phyloP scores from a whole-genome alignment of 331 rosid genomes.

The Rhamnella rubrinervis region DNA sequence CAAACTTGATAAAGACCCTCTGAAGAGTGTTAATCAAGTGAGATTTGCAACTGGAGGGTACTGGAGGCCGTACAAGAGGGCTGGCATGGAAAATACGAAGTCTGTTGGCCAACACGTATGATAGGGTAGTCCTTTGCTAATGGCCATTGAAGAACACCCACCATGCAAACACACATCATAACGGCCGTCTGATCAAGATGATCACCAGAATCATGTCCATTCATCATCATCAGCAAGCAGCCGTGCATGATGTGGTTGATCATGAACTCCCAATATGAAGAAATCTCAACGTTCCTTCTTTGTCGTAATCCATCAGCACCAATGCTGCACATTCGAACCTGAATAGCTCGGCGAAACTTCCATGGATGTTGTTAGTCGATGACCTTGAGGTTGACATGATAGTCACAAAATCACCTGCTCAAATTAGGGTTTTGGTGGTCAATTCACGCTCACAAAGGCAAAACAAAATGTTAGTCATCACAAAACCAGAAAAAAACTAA shows the following conservation, averaged over 20 bases:
- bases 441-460: too few species aligned
- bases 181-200: background rate
- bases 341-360: background rate
- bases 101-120: background rate
- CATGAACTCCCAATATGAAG: background rate
- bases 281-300: background rate
- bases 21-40: background rate
- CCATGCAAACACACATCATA: conserved; percentile 12
- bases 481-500: too few species aligned
- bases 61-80: conserved; percentile 27
- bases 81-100: conserved; percentile 26
- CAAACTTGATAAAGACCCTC: conserved; percentile 5
- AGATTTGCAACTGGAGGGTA: background rate
- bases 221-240: too few species aligned
- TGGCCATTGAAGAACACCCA: conserved; percentile 22
- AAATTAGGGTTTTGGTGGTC: too few species aligned
- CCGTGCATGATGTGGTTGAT: background rate
- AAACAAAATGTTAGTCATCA: too few species aligned
- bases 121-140: conserved; percentile 18
- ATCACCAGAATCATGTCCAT: too few species aligned
- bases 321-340: background rate
- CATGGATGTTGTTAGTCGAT: background rate
- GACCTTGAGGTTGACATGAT: background rate
- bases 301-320: conserved; percentile 6
- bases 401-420: too few species aligned